Evolutionary conservation across 2,329 filamentous ascomycete genomes (phyloP), one percentile per base, ranked within the genome.

Genomic region (Xylaria sp.): DNA sequence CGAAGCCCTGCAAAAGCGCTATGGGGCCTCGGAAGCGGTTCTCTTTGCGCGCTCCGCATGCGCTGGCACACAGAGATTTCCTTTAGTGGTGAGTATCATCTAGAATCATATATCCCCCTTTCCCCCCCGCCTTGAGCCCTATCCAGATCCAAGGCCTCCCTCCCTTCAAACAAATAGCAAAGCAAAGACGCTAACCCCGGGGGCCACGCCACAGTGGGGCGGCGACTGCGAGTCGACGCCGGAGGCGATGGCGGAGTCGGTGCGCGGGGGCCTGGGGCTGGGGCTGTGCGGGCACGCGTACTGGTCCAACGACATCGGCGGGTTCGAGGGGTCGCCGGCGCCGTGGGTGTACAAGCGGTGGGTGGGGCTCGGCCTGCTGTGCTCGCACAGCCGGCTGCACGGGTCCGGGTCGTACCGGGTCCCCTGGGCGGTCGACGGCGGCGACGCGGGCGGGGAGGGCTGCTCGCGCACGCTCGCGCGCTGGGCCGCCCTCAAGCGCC

Each of bases 291-390:
- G 86, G 2, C 88, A 85, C 68, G 80, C 82, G 11, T 89, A 85
- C 71, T 89, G 86, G 86, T 85, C 83, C 29, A 85, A 83, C 59
- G 87, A 89, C 65, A 89, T 89, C 61, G 86, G 87, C 44, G 87
- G 86, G 0, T 89, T 91, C 62, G 88, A 91, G 66, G 88, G 88
- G 2, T 80, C 72, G 3, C 87, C 88, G 2, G 79, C 78, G 2
- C 85, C 83, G 0, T 86, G 84, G 74, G 82, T 91, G 63, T 91
- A 91, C 72, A 91, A 90, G 73, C 83, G 88, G 44, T 91, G 88
- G 88, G 86, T 90, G 5, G 86, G 86, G n/a, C 89, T 90, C 69
- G 88, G 88, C 0, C 77, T 90, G 1, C 72, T 91, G 39, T 89
- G 86, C 61, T 84, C 82, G 8, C 88, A 91, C 69, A 88, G 85